These are phyloP conservation scores for Colletotrichum tabaci DNA, from an alignment of 2,329 filamentous ascomycete genomes.

Conservation along the genomic window DNA sequence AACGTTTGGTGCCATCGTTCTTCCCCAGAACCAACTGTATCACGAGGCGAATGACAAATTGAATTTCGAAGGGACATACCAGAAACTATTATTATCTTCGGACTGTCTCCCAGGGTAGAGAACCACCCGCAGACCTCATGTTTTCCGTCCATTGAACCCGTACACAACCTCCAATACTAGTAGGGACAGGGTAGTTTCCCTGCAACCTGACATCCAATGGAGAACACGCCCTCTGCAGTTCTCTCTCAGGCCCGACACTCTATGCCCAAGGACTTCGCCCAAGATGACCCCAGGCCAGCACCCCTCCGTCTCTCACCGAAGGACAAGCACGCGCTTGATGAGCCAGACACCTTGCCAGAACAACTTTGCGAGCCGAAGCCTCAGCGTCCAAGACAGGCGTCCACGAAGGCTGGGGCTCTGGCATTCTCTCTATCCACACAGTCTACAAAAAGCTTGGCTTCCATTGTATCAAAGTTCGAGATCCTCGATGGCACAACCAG, in stretches of 20 bases:
- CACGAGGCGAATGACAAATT: too few relatives aligned
- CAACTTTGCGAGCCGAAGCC: not conserved
- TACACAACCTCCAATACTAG: too few relatives aligned
- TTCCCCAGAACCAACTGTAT: too few relatives aligned
- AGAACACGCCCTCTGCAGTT: constrained; percentile 24
- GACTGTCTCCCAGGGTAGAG: too few relatives aligned
- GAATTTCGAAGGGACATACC: too few relatives aligned
- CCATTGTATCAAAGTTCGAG: constrained; percentile 35
- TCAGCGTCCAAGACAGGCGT: too few relatives aligned
- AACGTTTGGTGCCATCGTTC: too few relatives aligned
- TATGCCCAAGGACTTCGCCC: not conserved
- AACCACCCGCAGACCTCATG: too few relatives aligned
- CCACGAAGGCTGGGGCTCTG: too few relatives aligned
- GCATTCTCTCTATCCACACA: not conserved
- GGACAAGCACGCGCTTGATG: not conserved
- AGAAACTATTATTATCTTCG: too few relatives aligned
- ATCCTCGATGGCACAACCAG: constrained; percentile 23
- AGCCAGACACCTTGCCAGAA: not conserved
- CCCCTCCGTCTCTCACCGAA: constrained; percentile 19
- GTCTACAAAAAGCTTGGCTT: constrained; percentile 1
- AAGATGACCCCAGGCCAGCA: constrained; percentile 4
- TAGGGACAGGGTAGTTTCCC: not conserved
- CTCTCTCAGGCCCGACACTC: not conserved
- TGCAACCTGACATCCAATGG: not conserved
- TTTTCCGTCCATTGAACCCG: too few relatives aligned